A percentile compares a stretch with the other conserved stretches of the same genome.
Conservation (phyloP, 148 eudicot species). For the Pharnaceum exiguum region DNA sequence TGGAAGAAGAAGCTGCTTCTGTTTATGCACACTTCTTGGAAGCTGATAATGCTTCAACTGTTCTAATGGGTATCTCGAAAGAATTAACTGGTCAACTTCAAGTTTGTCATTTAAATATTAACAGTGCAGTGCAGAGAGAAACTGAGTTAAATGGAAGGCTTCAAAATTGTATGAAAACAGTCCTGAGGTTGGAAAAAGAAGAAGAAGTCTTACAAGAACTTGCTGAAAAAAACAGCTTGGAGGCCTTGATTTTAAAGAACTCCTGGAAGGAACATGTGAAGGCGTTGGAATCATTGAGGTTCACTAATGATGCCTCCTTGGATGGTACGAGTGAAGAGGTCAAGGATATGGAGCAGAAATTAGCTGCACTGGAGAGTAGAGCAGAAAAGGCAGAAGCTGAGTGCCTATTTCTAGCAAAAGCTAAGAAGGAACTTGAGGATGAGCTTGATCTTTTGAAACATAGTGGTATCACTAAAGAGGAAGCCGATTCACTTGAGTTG, state of each 20-base stretch:
- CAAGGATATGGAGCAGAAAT: constrained; percentile 33
- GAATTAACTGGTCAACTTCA: constrained; percentile 55
- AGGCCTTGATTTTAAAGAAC: constrained; percentile 28
- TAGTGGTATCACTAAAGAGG: constrained; percentile 26
- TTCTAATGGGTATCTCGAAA: constrained; percentile 56
- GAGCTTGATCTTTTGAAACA: constrained; percentile 33
- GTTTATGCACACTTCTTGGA: constrained; percentile 56
- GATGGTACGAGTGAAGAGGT: constrained; percentile 19
- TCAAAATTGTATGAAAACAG: constrained; percentile 27
- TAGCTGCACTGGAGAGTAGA: constrained; percentile 33
- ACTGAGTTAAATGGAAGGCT: constrained; percentile 40
- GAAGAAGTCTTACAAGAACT: constrained; percentile 29
- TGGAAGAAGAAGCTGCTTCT: constrained; percentile 51
- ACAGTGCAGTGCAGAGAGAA: constrained; percentile 50
- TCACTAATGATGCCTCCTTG: constrained; percentile 17
- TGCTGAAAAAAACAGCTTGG: constrained; percentile 31
- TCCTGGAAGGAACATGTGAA: constrained; percentile 33
- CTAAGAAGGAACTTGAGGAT: constrained; percentile 42
- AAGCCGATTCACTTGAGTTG: constrained; percentile 47
- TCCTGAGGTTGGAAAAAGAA: constrained; percentile 34
- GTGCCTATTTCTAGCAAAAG: constrained; percentile 37
- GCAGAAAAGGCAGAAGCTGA: constrained; percentile 47
- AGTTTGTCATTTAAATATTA: constrained; percentile 38
- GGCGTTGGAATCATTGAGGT: constrained; percentile 25
- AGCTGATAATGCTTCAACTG: constrained; percentile 71